Percentiles rank a stretch among this genome's conserved stretches.
These are phyloP conservation scores for Elsinoe perseae DNA, from an alignment of 2,329 filamentous ascomycete species.

Conservation along the genomic window DNA sequence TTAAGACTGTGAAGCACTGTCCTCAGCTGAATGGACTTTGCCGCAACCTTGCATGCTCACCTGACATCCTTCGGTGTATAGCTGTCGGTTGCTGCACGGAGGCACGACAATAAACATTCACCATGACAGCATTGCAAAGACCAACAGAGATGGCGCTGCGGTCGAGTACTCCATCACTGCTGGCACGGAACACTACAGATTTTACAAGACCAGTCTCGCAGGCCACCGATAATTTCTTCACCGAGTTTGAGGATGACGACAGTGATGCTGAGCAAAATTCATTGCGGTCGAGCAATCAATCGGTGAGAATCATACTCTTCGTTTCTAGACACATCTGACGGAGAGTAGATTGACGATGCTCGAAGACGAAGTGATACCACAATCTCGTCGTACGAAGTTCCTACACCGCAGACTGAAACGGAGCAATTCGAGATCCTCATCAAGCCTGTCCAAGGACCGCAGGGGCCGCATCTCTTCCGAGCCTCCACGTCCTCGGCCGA, in stretches of 20 bases:
- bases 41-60: constrained; percentile 1
- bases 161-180: constrained; percentile 29
- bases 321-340: not conserved
- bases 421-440: constrained; percentile 54
- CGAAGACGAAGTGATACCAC: constrained; percentile 70
- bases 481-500: constrained; percentile 55
- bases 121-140: not conserved
- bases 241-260: constrained; percentile 59
- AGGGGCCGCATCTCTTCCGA: constrained; percentile 80
- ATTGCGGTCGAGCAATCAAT: constrained; percentile 60
- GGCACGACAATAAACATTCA: not conserved
- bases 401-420: constrained; percentile 61
- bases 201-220: constrained; percentile 55
- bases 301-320: constrained; percentile 48
- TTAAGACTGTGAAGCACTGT: constrained; percentile 14
- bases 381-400: constrained; percentile 73
- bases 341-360: constrained; percentile 39
- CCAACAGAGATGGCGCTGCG: constrained; percentile 10
- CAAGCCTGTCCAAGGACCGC: constrained; percentile 68
- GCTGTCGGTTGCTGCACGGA: constrained; percentile 7
- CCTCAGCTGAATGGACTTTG: constrained; percentile 12
- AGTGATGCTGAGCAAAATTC: constrained; percentile 55
- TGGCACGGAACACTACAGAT: constrained; percentile 21
- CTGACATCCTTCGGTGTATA: not conserved
- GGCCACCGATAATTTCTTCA: constrained; percentile 70